Conservation (phyloP, 2,329 filamentous ascomycete species). For the Calonectria multiphialidica region DNA sequence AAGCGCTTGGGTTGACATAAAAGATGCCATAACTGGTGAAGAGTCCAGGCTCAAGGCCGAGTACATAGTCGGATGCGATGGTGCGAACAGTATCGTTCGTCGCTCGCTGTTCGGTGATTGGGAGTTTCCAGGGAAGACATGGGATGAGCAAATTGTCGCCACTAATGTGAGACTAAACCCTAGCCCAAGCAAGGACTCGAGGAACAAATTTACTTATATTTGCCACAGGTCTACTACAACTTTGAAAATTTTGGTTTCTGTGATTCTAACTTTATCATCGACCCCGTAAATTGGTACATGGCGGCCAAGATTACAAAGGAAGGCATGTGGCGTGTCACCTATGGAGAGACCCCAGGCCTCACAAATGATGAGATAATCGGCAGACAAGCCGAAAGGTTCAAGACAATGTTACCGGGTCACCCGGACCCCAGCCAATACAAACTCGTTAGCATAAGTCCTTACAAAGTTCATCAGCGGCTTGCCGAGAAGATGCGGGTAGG, state of each 20-base stretch:
- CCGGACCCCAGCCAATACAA: constrained; percentile 56
- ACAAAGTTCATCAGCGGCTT: constrained; percentile 72
- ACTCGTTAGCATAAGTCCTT: constrained; percentile 68
- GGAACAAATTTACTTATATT: not conserved
- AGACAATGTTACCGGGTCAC: constrained; percentile 39
- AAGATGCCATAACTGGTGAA: not conserved
- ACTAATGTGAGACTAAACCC: constrained; percentile 73
- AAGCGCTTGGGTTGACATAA: constrained; percentile 57
- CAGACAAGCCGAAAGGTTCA: constrained; percentile 67
- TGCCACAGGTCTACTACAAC: constrained; percentile 62
- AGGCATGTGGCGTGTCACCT: constrained; percentile 73
- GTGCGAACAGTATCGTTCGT: constrained; percentile 62
- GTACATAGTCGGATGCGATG: constrained; percentile 69
- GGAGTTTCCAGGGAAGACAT: constrained; percentile 70
- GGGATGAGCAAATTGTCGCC: constrained; percentile 71
- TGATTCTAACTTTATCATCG: constrained; percentile 71
- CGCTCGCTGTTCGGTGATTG: constrained; percentile 62
- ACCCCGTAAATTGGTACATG: constrained; percentile 72
- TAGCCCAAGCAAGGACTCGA: too few species aligned
- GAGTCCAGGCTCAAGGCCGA: constrained; percentile 51
- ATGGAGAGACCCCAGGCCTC: constrained; percentile 68
- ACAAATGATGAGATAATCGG: constrained; percentile 64
- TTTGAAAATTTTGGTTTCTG: constrained; percentile 66
- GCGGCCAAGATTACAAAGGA: constrained; percentile 70
- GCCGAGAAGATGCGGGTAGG: constrained; percentile 69